Base-by-base conservation (phyloP, 208 protist species). In the Acanthamoeba sp. region DNA sequence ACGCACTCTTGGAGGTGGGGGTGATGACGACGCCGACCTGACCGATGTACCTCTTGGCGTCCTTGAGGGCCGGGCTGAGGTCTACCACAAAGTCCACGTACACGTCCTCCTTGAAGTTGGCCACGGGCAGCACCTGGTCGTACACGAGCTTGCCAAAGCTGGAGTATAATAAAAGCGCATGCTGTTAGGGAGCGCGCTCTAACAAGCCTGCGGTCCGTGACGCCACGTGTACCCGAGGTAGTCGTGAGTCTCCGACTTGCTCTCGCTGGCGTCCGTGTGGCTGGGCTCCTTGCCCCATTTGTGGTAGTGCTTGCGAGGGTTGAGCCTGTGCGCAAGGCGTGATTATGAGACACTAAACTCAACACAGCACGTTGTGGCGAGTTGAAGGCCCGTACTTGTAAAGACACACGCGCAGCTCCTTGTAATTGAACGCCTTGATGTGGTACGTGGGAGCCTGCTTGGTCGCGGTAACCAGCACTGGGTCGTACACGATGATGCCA, bases 381-480 rank as follows among this genome's bases (percentile, higher is more conserved):
- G 59, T 59, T 24, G 64, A n/a, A n/a, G n/a, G n/a, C n/a, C 14
- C 88, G 36, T 80, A 93, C 88, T 93, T 93, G 42, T 93, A 93
- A 32, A 93, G 66, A n/a, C 89, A 93, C 42, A 93, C 89, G 62
- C 89, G 89, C 7, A 93, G 48, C 32, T 80, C 89, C 66, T 93
- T 93, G 69, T 93, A 93, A 38, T 93, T 93, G 89, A 36, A 93
- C 24, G 36, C 36, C 66, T 93, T 93, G 62, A 93, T 82, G 64
- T 93, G 89, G 40, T 93, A 93, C 36, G 89, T 64, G 27, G 89
- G 89, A 18, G 89, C 29, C 52, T 76, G 22, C 45, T 84, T 57
- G 34, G 89, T 93, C 36, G 89, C 59, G 18, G 89, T 20, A 5
- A 93, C 29, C 12, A 93, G 66, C 18, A 93, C 89, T 3, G 89